Conservation (phyloP, 306 rosid genomes). For the Chamaecrista fasciculata region DNA sequence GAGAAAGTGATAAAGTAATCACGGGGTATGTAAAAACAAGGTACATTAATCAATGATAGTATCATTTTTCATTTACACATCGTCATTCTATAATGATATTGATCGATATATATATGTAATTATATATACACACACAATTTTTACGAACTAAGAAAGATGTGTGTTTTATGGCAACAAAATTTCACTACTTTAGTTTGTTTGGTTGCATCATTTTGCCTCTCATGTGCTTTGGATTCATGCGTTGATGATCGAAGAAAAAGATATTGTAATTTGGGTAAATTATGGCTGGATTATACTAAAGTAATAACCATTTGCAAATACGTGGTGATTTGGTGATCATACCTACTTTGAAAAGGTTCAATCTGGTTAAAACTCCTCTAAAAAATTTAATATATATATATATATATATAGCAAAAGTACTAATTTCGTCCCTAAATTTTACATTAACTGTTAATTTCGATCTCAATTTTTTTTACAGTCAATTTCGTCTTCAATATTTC, state of each 20-base stretch:
- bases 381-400: too few relatives aligned
- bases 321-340: background rate
- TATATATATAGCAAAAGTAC: too few relatives aligned
- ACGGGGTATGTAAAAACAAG: slow-evolving; percentile 34
- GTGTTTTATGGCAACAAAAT: too few relatives aligned
- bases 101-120: too few relatives aligned
- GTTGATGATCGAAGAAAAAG: background rate
- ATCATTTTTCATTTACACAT: background rate
- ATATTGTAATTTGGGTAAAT: background rate
- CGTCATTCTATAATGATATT: too few relatives aligned
- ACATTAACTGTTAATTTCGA: too few relatives aligned
- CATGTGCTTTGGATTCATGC: background rate
- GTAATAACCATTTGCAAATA: background rate
- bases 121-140: too few relatives aligned
- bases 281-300: background rate
- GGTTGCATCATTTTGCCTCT: background rate
- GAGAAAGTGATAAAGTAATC: slow-evolving; percentile 25
- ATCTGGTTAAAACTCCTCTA: background rate
- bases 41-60: background rate
- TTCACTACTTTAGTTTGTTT: background rate
- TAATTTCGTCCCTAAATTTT: too few relatives aligned
- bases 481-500: too few relatives aligned
- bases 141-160: too few relatives aligned
- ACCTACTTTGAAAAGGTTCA: background rate
- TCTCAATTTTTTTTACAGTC: too few relatives aligned